Evolutionary conservation across 768 basidiomycete genomes (phyloP), one percentile per base, ranked within the genome.

Genomic region (Lactifluus pinguis): DNA sequence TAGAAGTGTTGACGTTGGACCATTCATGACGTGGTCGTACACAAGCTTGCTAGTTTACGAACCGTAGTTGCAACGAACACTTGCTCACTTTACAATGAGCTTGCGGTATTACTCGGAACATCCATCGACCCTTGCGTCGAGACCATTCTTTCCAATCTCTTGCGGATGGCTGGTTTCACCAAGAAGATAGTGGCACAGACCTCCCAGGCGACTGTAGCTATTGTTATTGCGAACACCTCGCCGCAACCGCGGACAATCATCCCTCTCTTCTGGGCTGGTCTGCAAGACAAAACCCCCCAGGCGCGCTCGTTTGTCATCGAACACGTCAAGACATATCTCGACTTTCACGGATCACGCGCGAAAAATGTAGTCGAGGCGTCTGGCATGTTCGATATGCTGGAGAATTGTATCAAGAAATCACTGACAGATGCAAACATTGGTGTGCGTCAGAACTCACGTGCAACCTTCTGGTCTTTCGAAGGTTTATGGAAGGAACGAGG

Each of bases 131-230:
- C 85, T 0, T 83, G 88, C 68, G 86, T 86, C 69, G 97, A 98
- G 52, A 71, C 77, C 2, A 69, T 97, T 3, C 77, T 92, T 60
- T 80, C 81, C n/a, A 81, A 87, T 68, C 80, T 95, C 13, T 77
- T 95, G 45, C 85, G 84, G 63, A 88, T 98, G 89, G 84, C 89
- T 32, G 85, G 84, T 8, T 85, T 90, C 57, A 98, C 95, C 36
- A 99, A 99, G 74, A 95, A 95, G 71, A 85, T 98, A 51, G 82
- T 84, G 25, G 92, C 89, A 4, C 86, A 92, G 58, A 87, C 87
- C 61, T 90, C 95, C 0, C 97, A 98, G 70, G 76, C 79, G 2
- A 77, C 83, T 1, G 80, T 91, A 9, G 77, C 79, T 1, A 73
- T 77, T n/a, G 76, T 98, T 60, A 82, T 98, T 19, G 77, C 76